Evolutionary conservation across 768 basidiomycete genomes (phyloP).

Genomic region (Agaricus subrufescens): DNA sequence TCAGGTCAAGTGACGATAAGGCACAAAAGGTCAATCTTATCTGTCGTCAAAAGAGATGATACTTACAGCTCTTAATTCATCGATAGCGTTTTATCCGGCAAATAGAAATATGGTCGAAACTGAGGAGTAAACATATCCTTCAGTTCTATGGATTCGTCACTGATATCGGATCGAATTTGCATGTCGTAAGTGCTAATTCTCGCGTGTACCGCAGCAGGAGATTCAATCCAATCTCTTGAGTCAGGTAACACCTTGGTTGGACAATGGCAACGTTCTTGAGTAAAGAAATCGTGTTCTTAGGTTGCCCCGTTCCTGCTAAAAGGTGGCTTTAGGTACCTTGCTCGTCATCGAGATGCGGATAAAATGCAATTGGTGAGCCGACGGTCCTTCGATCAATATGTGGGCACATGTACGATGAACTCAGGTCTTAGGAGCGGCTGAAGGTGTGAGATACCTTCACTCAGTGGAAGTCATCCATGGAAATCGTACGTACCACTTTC

Average conservation of each 20-base stretch:
- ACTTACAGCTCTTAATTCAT: neutral
- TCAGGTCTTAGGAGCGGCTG: slow-evolving; percentile 50
- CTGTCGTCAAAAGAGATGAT: neutral
- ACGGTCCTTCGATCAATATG: neutral
- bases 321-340: slow-evolving; percentile 32
- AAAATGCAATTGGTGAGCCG: slow-evolving; percentile 36
- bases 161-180: slow-evolving; percentile 42
- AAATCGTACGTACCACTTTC: slow-evolving; percentile 39
- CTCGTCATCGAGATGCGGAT: slow-evolving; percentile 28
- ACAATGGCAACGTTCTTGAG: slow-evolving; percentile 53
- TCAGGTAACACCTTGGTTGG: slow-evolving; percentile 62
- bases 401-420: neutral
- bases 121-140: slow-evolving; percentile 46
- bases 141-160: slow-evolving; percentile 55
- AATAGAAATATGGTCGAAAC: slow-evolving; percentile 48
- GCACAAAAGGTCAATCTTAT: slow-evolving; percentile 30
- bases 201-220: neutral
- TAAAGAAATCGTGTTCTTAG: slow-evolving; percentile 17
- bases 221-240: neutral
- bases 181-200: slow-evolving; percentile 32
- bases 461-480: slow-evolving; percentile 49
- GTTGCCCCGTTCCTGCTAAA: neutral
- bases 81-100: slow-evolving; percentile 52
- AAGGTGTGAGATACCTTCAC: slow-evolving; percentile 57
- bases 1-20: slow-evolving; percentile 38